Evolutionary conservation across 2,329 filamentous ascomycete species (phyloP).

Genomic region (Ascochyta koolunga): DNA sequence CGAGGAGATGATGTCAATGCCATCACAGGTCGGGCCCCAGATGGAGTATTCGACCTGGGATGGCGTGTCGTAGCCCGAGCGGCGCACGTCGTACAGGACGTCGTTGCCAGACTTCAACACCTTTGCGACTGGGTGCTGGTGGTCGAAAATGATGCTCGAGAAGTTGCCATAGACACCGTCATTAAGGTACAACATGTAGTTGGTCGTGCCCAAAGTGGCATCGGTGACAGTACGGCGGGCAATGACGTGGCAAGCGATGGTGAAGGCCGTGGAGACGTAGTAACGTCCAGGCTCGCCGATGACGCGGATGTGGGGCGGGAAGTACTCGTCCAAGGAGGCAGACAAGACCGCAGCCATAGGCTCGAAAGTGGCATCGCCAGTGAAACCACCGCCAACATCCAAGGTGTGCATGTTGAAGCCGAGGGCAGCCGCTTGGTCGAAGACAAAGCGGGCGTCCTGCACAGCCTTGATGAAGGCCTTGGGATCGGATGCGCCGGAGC

Average conservation of each 20-base stretch:
- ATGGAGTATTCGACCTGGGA: constrained; percentile 82
- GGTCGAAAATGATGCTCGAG: constrained; percentile 98
- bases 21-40: constrained; percentile 98
- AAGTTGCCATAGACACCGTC: constrained; percentile 99
- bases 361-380: constrained; percentile 89
- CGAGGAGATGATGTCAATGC: constrained; percentile 91
- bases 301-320: constrained; percentile 80
- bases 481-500: constrained; percentile 95
- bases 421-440: constrained; percentile 78
- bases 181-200: constrained; percentile 97
- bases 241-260: constrained; percentile 93
- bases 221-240: constrained; percentile 87
- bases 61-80: constrained; percentile 53
- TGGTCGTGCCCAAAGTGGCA: constrained; percentile 67
- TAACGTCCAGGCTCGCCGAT: constrained; percentile 97
- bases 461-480: constrained; percentile 89
- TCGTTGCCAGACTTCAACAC: constrained; percentile 70
- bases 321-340: constrained; percentile 82
- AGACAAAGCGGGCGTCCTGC: constrained; percentile 84
- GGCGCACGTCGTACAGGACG: constrained; percentile 59
- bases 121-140: constrained; percentile 87
- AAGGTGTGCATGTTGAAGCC: constrained; percentile 86
- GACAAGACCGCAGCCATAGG: constrained; percentile 83
- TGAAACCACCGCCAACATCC: constrained; percentile 94
- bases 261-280: constrained; percentile 93